Base-by-base conservation (phyloP, 75 land plant genomes). In the Selaginella moellendorffii region DNA sequence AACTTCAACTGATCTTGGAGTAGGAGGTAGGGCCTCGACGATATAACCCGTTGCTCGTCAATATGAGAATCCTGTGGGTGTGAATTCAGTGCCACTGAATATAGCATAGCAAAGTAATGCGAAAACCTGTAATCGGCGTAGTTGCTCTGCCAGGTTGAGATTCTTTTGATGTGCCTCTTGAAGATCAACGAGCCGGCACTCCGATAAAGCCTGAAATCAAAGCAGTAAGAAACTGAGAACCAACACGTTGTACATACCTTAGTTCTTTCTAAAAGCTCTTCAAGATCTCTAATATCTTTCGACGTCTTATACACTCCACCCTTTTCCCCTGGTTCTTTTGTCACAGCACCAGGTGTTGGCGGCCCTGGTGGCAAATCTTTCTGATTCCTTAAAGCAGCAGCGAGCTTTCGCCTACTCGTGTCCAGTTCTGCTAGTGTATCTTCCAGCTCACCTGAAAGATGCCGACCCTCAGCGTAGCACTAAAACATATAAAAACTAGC, bases 101-200 rank as follows among this genome's bases (percentile, higher is more conserved):
- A n/a, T n/a, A n/a, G n/a, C n/a, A n/a, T n/a, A n/a, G n/a, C n/a
- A n/a, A n/a, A n/a, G n/a, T n/a, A n/a, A n/a, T n/a, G n/a, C n/a
- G n/a, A n/a, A n/a, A 63, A 93, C 99, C 87, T 95, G 76, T 70
- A 84, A 68, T 36, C 69, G 78, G 42, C 82, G 79, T 63, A 95
- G 52, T 65, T 83, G 76, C 66, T 80, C 79, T 52, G 78, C 78
- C 9, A 83, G 70, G 2, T 52, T 78, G 23, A 74, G 25, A 62
- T 87, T 71, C 27, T 73, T 76, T 65, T 83, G 80, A 69, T 79
- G 76, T 28, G 82, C 70, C 54, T 71, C 70, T 29, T 70, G 72
- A 12, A 89, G 77, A 58, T 89, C 84, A 5, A 19, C 2, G 1
- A 82, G 54, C 36, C 90, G 68, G 56, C 51, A 53, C 10, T 79